Conservation (phyloP, 2,329 filamentous ascomycete genomes). For the Hypomyces rosellus region DNA sequence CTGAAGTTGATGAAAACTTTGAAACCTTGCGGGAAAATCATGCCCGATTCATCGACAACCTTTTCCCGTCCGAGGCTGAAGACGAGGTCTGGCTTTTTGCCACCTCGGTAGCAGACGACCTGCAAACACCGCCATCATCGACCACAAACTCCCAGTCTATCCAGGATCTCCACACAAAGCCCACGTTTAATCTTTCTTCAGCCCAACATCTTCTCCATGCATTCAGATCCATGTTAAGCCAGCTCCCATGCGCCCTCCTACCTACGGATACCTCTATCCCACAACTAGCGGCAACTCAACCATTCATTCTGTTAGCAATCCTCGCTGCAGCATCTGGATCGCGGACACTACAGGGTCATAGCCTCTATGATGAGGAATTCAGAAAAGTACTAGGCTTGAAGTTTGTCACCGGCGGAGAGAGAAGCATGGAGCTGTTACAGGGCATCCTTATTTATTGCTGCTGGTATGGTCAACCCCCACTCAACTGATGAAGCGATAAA, state of each 20-base stretch:
- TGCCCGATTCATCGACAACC: conserved; percentile 33
- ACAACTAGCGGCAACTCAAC: conserved; percentile 37
- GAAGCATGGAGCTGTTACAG: conserved; percentile 50
- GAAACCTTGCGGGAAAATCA: conserved; percentile 39
- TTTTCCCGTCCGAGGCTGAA: conserved; percentile 28
- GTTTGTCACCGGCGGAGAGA: conserved; percentile 51
- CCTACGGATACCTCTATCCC: conserved; percentile 35
- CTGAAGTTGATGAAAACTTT: conserved; percentile 34
- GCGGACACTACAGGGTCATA: conserved; percentile 44
- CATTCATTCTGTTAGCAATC: conserved; percentile 50
- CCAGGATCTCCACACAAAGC: conserved; percentile 38
- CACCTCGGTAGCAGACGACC: conserved; percentile 16
- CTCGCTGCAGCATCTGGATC: conserved; percentile 44
- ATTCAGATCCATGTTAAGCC: conserved; percentile 38
- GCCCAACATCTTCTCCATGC: conserved; percentile 38
- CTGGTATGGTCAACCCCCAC: conserved; percentile 36
- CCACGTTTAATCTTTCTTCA: conserved; percentile 50
- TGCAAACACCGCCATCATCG: conserved; percentile 24
- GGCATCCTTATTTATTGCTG: conserved; percentile 51
- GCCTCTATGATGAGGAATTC: conserved; percentile 52
- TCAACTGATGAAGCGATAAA: neutral
- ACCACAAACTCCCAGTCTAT: conserved; percentile 27
- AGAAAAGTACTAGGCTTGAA: conserved; percentile 50
- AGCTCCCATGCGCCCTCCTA: conserved; percentile 40
- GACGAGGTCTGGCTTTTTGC: conserved; percentile 12